phyloP scores from a whole-genome alignment of 345 rosid species.

The Citrus sp. region DNA sequence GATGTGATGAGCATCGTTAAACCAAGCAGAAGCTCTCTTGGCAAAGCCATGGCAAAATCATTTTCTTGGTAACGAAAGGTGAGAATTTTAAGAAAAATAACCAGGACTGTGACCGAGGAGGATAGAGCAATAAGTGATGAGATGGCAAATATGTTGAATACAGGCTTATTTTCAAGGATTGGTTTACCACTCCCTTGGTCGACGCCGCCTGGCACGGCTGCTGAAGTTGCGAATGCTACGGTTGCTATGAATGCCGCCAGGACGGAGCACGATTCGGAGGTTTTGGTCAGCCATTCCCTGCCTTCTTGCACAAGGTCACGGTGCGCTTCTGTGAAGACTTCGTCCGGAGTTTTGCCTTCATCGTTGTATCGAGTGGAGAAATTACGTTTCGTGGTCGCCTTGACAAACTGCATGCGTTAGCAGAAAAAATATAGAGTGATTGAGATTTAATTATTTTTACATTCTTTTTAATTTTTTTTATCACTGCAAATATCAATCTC shows the following conservation, averaged over 20 bases:
- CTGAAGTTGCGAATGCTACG: constrained; percentile 29
- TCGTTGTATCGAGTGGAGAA: constrained; percentile 12
- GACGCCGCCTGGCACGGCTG: constrained; percentile 26
- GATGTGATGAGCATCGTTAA: too few species aligned
- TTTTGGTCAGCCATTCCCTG: constrained; percentile 25
- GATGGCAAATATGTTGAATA: constrained; percentile 16
- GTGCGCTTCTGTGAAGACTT: constrained; percentile 20
- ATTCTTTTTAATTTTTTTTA: too few species aligned
- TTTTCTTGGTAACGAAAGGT: constrained; percentile 18
- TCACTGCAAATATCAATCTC: too few species aligned
- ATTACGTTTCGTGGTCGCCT: constrained; percentile 7
- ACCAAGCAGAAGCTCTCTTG: neutral
- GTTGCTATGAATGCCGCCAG: constrained; percentile 34
- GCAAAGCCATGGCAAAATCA: constrained; percentile 14
- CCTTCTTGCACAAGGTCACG: constrained; percentile 12
- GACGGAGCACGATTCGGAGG: constrained; percentile 32
- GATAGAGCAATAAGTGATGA: constrained; percentile 24
- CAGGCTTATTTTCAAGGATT: neutral
- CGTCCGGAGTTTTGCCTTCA: constrained; percentile 14
- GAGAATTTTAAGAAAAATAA: constrained; percentile 20
- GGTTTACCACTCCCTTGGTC: neutral
- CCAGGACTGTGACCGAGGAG: constrained; percentile 20
- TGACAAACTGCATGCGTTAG: constrained; percentile 22
- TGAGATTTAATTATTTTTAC: too few species aligned
- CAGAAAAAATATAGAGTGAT: neutral